Conservation (phyloP, 2,329 filamentous ascomycete species). For the Xylariaceae sp. region DNA sequence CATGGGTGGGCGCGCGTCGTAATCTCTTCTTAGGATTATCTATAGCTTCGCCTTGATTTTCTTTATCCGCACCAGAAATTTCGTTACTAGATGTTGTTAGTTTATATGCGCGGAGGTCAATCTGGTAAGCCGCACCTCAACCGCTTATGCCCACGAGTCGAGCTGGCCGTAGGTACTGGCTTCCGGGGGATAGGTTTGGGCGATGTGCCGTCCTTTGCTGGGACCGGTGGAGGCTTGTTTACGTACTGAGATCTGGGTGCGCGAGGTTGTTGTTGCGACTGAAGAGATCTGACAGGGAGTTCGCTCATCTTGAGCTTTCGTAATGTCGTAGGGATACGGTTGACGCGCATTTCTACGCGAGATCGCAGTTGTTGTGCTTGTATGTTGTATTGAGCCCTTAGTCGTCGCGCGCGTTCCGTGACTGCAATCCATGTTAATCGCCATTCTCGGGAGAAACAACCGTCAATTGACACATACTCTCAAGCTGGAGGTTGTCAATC, state of each 20-base stretch:
- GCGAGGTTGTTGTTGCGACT: conserved; percentile 51
- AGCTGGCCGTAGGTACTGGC: conserved; percentile 39
- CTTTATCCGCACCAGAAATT: conserved; percentile 73
- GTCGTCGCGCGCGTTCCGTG: conserved; percentile 67
- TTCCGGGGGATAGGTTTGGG: conserved; percentile 46
- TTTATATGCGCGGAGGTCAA: conserved; percentile 21
- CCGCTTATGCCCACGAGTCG: conserved; percentile 52
- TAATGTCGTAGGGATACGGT: conserved; percentile 82
- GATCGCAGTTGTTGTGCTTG: conserved; percentile 86
- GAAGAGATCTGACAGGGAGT: conserved; percentile 63
- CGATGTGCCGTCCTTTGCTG: conserved; percentile 55
- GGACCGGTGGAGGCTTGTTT: conserved; percentile 53
- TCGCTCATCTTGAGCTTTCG: conserved; percentile 85
- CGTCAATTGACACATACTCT: conserved; percentile 64
- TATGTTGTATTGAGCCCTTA: conserved; percentile 86
- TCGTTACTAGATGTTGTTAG: conserved; percentile 60
- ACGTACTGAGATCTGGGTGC: conserved; percentile 35
- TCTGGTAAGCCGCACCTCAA: conserved; percentile 54
- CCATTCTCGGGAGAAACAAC: not conserved
- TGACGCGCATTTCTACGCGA: conserved; percentile 90
- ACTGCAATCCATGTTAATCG: conserved; percentile 36
- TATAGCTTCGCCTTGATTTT: conserved; percentile 68
- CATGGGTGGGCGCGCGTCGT: conserved; percentile 52
- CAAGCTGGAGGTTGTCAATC: conserved; percentile 87
- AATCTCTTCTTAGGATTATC: conserved; percentile 75